phyloP scores from a whole-genome alignment of 176 grass and related monocot species.

The Cocos nucifera region DNA sequence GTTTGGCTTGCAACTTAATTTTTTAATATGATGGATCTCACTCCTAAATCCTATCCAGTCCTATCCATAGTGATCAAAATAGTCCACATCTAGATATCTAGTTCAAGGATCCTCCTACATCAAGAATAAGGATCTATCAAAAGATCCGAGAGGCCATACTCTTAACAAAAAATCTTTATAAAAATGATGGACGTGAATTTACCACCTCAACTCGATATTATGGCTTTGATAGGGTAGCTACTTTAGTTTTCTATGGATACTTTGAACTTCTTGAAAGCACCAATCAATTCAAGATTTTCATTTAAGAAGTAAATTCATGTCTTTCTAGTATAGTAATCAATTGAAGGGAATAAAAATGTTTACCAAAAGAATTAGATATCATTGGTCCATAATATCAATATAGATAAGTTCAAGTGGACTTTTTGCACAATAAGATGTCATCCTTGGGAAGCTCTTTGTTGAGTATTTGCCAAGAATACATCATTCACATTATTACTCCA shows the following conservation, averaged over 20 bases:
- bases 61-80: too few relatives aligned
- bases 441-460: not conserved
- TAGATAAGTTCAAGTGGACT: not conserved
- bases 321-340: constrained; percentile 14
- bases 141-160: not conserved
- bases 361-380: not conserved
- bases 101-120: too few relatives aligned
- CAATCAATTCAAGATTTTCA: not conserved
- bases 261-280: constrained; percentile 4
- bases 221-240: not conserved
- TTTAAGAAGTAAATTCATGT: constrained; percentile 8
- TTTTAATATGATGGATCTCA: too few relatives aligned
- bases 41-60: too few relatives aligned
- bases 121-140: not conserved
- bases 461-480: not conserved
- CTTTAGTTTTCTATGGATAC: not conserved
- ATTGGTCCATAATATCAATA: constrained; percentile 2
- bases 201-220: constrained; percentile 3
- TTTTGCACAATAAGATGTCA: not conserved
- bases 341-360: not conserved
- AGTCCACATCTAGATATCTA: too few relatives aligned
- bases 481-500: too few relatives aligned
- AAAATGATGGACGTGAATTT: not conserved
- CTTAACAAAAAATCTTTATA: not conserved
- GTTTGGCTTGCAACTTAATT: too few relatives aligned